Evolutionary conservation across 2,329 filamentous ascomycete genomes (phyloP), one percentile per base, ranked within the genome.

Genomic region (Clathrospora elynae): DNA sequence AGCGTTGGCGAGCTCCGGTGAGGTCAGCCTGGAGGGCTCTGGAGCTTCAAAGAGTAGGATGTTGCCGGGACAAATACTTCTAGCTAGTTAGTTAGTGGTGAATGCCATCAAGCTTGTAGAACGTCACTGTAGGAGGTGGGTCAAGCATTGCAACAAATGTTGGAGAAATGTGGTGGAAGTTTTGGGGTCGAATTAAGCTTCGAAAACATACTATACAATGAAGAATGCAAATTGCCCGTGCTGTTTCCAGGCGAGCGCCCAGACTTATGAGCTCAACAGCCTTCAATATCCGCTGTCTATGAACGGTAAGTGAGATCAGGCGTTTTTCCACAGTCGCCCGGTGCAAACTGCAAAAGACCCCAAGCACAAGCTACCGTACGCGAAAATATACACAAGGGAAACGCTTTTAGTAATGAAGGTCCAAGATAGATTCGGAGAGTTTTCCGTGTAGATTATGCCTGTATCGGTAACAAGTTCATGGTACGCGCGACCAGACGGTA

Each of bases 1-100:
- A 46, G 43, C 38, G 6, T 36, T 38, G 44, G 40, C 44, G 40
- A 47, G n/a, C 32, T 44, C 40, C 32, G 37, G 20, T 23, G 20
- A 23, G 20, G 6, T 23, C n/a, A n/a, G n/a, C n/a, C n/a, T n/a
- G n/a, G n/a, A n/a, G n/a, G n/a, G n/a, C n/a, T n/a, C n/a, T n/a
- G n/a, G n/a, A n/a, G n/a, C n/a, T n/a, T n/a, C n/a, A n/a, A n/a
- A n/a, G n/a, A n/a, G n/a, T n/a, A n/a, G n/a, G n/a, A n/a, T n/a
- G n/a, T n/a, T n/a, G n/a, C n/a, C n/a, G n/a, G n/a, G n/a, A n/a
- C n/a, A n/a, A n/a, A n/a, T n/a, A n/a, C n/a, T n/a, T n/a, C n/a
- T n/a, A n/a, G n/a, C n/a, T n/a, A n/a, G n/a, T n/a, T n/a, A n/a
- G n/a, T n/a, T n/a, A n/a, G n/a, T n/a, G n/a, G n/a, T n/a, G n/a